Conservation (phyloP, 257 asterid genomes). For the Primulina tabacum region DNA sequence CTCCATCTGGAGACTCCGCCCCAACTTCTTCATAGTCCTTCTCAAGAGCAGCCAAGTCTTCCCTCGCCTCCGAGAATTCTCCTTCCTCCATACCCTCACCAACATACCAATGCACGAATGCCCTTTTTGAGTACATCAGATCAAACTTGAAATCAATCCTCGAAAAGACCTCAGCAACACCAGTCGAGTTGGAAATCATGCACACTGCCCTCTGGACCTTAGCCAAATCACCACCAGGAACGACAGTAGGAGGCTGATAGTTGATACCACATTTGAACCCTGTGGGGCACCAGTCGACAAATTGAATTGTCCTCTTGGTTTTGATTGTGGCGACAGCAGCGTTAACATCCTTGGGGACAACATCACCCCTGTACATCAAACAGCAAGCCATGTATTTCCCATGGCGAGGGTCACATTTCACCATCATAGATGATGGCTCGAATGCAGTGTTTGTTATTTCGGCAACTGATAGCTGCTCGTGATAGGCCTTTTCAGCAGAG, state of each 20-base stretch:
- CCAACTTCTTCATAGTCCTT: constrained; percentile 57
- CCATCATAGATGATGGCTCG: constrained; percentile 62
- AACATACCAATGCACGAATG: constrained; percentile 57
- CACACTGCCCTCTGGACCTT: constrained; percentile 58
- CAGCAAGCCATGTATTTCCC: constrained; percentile 60
- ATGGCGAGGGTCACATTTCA: constrained; percentile 52
- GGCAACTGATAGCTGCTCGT: constrained; percentile 54
- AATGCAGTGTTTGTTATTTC: constrained; percentile 61
- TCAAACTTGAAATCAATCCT: constrained; percentile 56
- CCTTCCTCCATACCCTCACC: constrained; percentile 70
- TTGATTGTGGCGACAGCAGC: constrained; percentile 57
- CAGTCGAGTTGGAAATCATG: constrained; percentile 53
- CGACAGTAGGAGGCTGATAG: constrained; percentile 60
- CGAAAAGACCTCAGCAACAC: constrained; percentile 56
- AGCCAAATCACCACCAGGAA: constrained; percentile 59
- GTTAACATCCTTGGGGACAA: constrained; percentile 50
- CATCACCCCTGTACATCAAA: constrained; percentile 54
- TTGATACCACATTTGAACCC: constrained; percentile 58
- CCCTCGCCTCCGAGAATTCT: constrained; percentile 59
- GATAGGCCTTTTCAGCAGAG: constrained; percentile 60
- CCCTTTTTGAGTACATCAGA: constrained; percentile 53
- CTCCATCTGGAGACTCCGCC: constrained; percentile 47
- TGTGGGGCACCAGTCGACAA: constrained; percentile 58
- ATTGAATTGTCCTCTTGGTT: constrained; percentile 56
- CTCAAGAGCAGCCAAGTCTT: constrained; percentile 55